Conservation (phyloP, 352 stramenopile genomes). For the Phytophthora hybrid region DNA sequence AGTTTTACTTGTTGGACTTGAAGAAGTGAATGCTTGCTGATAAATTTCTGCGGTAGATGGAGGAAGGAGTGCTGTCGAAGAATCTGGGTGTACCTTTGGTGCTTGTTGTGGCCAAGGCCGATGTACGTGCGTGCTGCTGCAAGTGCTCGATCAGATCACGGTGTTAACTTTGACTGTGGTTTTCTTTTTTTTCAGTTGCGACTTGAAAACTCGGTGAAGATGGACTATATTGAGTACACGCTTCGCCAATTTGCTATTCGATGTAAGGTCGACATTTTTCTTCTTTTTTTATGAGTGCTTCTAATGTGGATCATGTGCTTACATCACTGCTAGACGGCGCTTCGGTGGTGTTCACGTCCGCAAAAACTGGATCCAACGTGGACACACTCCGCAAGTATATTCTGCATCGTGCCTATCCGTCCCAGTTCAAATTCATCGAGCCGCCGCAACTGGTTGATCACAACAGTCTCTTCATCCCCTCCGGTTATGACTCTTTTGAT, state of each 20-base stretch:
- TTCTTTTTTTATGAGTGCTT: not conserved
- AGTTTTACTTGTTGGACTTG: constrained; percentile 2
- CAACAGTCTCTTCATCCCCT: constrained; percentile 74
- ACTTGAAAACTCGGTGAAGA: constrained; percentile 84
- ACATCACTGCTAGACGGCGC: constrained; percentile 60
- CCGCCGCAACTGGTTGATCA: constrained; percentile 81
- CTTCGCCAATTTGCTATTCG: constrained; percentile 82
- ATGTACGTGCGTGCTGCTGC: constrained; percentile 49
- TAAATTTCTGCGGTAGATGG: constrained; percentile 48
- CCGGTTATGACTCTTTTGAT: constrained; percentile 81
- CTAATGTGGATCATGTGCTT: constrained; percentile 17
- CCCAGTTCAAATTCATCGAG: constrained; percentile 74
- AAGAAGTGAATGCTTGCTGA: not conserved
- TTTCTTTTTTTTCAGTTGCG: constrained; percentile 48
- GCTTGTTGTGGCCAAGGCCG: constrained; percentile 78
- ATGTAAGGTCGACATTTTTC: constrained; percentile 48
- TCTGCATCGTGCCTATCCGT: constrained; percentile 72
- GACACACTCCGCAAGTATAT: constrained; percentile 81
- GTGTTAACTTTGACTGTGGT: not conserved
- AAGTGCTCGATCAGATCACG: not conserved
- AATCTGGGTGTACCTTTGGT: constrained; percentile 83
- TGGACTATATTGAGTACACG: constrained; percentile 87
- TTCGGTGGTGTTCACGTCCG: constrained; percentile 82
- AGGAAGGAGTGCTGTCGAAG: constrained; percentile 81
- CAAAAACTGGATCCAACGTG: constrained; percentile 80